Evolutionary conservation across 805 yeast genomes (phyloP).

Genomic region (Candida ponderosae): DNA sequence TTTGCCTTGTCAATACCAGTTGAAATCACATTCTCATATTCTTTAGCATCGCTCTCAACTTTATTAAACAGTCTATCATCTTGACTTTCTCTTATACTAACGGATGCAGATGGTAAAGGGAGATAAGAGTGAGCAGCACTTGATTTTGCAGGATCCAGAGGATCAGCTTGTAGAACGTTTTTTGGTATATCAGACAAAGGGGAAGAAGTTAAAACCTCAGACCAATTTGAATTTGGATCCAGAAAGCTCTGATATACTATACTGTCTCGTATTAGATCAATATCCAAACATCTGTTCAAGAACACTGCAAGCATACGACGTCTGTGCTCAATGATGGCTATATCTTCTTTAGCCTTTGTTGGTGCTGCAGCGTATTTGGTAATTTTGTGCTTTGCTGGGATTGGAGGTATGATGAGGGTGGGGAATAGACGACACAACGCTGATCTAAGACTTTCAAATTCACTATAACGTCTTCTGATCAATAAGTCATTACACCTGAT

Average conservation of each 20-base stretch:
- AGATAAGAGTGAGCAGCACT: slow-evolving; percentile 53
- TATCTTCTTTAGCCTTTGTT: slow-evolving; percentile 32
- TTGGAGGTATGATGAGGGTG: slow-evolving; percentile 81
- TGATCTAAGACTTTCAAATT: slow-evolving; percentile 77
- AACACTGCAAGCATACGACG: slow-evolving; percentile 75
- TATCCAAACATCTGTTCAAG: slow-evolving; percentile 65
- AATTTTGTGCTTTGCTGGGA: slow-evolving; percentile 76
- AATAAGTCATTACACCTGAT: slow-evolving; percentile 51
- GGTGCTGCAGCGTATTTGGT: slow-evolving; percentile 35
- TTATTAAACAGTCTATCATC: slow-evolving; percentile 32
- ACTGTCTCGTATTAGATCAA: slow-evolving; percentile 49
- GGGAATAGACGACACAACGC: slow-evolving; percentile 70
- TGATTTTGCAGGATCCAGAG: slow-evolving; percentile 48
- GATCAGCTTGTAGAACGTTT: slow-evolving; percentile 50
- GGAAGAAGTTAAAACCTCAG: slow-evolving; percentile 59
- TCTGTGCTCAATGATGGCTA: slow-evolving; percentile 54
- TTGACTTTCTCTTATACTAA: slow-evolving; percentile 14
- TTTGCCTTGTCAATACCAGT: slow-evolving; percentile 49
- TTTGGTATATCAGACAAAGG: slow-evolving; percentile 47
- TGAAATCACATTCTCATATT: slow-evolving; percentile 35
- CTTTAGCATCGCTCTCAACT: slow-evolving; percentile 35
- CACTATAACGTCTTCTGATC: slow-evolving; percentile 78
- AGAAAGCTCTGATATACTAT: slow-evolving; percentile 69
- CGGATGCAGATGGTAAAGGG: slow-evolving; percentile 46
- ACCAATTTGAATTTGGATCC: slow-evolving; percentile 89